Conservation (phyloP, 805 yeast genomes). For the Kuraishia floccosa region DNA sequence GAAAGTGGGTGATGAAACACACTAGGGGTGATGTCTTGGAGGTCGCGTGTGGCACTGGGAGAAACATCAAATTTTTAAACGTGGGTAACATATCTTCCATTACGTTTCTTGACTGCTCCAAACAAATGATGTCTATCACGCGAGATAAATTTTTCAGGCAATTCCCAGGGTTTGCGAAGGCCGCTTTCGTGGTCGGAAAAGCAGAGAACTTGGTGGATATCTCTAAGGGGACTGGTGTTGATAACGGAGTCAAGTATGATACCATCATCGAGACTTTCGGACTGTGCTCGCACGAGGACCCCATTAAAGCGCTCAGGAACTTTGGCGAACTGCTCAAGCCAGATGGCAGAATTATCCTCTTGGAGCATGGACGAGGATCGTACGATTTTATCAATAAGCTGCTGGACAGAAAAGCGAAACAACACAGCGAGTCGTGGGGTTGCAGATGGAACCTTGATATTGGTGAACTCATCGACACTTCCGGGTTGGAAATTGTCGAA, state of each 20-base stretch:
- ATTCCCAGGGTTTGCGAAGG: slow-evolving; percentile 59
- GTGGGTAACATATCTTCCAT: slow-evolving; percentile 52
- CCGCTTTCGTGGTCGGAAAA: slow-evolving; percentile 80
- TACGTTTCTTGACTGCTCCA: slow-evolving; percentile 79
- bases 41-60: slow-evolving; percentile 93
- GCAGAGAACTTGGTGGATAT: slow-evolving; percentile 71
- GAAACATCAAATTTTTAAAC: slow-evolving; percentile 71
- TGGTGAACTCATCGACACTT: slow-evolving; percentile 72
- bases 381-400: slow-evolving; percentile 70
- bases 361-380: slow-evolving; percentile 89
- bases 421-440: slow-evolving; percentile 86
- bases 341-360: slow-evolving; percentile 75
- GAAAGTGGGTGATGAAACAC: slow-evolving; percentile 73
- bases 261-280: slow-evolving; percentile 94
- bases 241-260: slow-evolving; percentile 54
- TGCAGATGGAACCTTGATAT: slow-evolving; percentile 96
- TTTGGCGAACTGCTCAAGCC: slow-evolving; percentile 70
- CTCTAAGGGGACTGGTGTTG: slow-evolving; percentile 23
- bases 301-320: slow-evolving; percentile 67
- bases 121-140: slow-evolving; percentile 76
- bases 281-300: slow-evolving; percentile 90
- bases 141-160: slow-evolving; percentile 56
- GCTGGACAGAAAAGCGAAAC: slow-evolving; percentile 73
- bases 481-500: slow-evolving; percentile 75
- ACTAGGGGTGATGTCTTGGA: slow-evolving; percentile 85